phyloP scores from a whole-genome alignment of 176 grass and related monocot species.

The Oryza coarctata region DNA sequence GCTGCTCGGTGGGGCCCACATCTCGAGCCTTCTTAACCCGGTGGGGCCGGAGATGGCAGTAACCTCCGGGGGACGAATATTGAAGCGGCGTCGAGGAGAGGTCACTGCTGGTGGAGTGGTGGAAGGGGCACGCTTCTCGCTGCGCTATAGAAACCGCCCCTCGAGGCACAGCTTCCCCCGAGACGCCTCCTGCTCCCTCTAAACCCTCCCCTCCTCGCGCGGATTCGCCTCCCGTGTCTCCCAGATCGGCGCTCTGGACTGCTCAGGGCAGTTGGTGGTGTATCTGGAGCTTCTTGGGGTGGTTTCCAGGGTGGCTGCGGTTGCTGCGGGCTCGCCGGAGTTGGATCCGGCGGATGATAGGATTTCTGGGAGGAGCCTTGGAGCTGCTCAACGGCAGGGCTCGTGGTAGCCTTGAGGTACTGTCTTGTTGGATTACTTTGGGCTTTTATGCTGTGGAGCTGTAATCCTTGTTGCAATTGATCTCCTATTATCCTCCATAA shows the following conservation, averaged over 20 bases:
- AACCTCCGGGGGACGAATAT: background rate
- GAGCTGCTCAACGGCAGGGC: background rate
- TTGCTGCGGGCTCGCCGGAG: background rate
- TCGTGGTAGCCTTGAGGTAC: background rate
- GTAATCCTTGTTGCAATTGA: background rate
- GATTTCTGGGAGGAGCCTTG: background rate
- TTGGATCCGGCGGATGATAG: conserved; percentile 24
- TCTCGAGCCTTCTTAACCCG: no score
- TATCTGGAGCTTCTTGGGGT: background rate
- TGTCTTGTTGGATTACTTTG: background rate
- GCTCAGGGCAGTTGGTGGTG: background rate
- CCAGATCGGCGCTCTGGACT: background rate
- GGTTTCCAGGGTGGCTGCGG: background rate
- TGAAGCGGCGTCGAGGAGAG: conserved; percentile 23
- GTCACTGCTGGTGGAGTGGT: background rate
- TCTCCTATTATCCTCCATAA: background rate
- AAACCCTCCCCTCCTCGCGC: background rate
- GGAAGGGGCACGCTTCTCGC: conserved; percentile 7
- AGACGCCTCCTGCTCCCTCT: background rate
- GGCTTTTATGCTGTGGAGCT: background rate
- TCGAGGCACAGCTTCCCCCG: conserved; percentile 18
- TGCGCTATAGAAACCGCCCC: conserved; percentile 27
- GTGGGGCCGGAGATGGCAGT: background rate
- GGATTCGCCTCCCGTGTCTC: background rate
- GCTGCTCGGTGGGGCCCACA: background rate